A percentile compares a stretch with the other conserved stretches of the same genome.
Conservation (phyloP, 2,329 filamentous ascomycete genomes). For the Aspergillus pseudoglaucus region DNA sequence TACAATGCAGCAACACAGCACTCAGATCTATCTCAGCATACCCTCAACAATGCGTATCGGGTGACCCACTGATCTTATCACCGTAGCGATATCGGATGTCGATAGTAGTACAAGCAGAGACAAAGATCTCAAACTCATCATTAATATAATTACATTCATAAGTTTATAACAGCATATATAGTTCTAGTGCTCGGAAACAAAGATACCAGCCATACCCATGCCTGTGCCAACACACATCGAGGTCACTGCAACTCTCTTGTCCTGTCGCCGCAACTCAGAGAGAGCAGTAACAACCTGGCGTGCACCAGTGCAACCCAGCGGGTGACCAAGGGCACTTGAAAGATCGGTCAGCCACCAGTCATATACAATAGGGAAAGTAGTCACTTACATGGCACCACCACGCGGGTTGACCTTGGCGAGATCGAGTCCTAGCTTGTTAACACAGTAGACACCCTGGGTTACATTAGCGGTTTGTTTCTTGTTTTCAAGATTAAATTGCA, state of each 20-base stretch:
- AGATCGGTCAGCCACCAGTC: conserved; percentile 6
- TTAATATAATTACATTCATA: not conserved
- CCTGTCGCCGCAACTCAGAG: conserved; percentile 74
- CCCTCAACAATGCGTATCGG: no score
- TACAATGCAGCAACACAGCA: no score
- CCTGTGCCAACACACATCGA: conserved; percentile 88
- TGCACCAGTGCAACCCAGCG: conserved; percentile 82
- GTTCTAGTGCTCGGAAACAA: conserved; percentile 71
- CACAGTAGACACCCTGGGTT: conserved; percentile 77
- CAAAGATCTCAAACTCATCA: not conserved
- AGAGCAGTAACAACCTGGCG: conserved; percentile 83
- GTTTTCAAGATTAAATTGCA: not conserved
- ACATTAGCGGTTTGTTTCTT: conserved; percentile 1
- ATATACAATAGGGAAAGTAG: not conserved
- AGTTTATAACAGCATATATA: not conserved
- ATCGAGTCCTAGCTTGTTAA: conserved; percentile 73
- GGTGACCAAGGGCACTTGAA: conserved; percentile 73
- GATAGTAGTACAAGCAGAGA: no score
- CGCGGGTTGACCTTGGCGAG: conserved; percentile 86
- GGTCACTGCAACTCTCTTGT: conserved; percentile 75
- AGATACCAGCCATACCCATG: conserved; percentile 81
- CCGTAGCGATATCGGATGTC: no score
- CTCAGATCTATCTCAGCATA: no score
- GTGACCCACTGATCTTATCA: no score
- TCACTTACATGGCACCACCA: conserved; percentile 67